Base-by-base conservation (phyloP, 305 asterid species). In the Salvia sclarea region DNA sequence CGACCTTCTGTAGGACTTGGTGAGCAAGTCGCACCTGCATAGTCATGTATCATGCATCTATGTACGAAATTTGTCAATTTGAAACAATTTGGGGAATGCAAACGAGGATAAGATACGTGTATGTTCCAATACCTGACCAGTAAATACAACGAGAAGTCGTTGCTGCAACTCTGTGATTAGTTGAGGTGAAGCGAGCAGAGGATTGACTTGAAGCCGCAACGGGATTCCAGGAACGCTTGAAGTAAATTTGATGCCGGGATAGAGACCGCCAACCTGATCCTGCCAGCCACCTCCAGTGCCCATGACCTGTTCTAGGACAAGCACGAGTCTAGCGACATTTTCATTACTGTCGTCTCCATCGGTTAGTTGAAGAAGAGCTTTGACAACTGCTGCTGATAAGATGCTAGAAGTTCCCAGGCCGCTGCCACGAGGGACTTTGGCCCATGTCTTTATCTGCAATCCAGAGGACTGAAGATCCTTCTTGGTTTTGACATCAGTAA, bases 251-350 rank as follows among this genome's bases (percentile, higher is more conserved):
- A 94, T 86, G 76, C 99, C 95, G 4, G 98, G 96, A 78, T 94
- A 94, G 50, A 94, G 86, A 52, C 99, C 99, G 6, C 99, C 99
- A 30, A 94, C 89, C 74, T 94, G 99, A 83, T 94, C 99, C 82
- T 94, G 99, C 97, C 99, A 94, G 35, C 99, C 98, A 66, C 99
- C 99, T 52, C 99, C 99, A 6, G 98, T 94, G 63, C 99, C 99
- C 98, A 94, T 91, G 24, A 91, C 86, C 84, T 94, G 99, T 76
- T 94, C 99, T 76, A 88, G 76, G 50, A 94, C 96, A 66, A 91
- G 76, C 12, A 91, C 97, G 44, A 94, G 96, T 64, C 93, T 80
- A 17, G 99, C 76, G 16, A 94, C 88, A 74, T 87, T 91, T 81
- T 86, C 96, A 37, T 89, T 80, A 76, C 96, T 83, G 66, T 88